Conservation (phyloP, 441 rosid genomes). For the Corymbia calophylla region DNA sequence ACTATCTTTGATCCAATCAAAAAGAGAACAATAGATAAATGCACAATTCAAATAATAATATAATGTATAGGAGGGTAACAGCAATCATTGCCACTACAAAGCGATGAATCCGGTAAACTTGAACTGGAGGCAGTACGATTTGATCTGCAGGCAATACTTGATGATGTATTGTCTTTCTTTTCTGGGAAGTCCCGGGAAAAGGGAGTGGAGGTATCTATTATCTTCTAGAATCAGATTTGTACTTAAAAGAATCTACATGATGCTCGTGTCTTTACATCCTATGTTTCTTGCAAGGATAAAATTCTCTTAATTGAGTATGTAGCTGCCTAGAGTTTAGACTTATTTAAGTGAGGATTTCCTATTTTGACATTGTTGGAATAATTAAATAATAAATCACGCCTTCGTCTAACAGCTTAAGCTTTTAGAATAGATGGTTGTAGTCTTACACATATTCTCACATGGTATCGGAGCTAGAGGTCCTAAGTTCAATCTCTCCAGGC, state of each 20-base stretch:
- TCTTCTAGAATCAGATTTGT: not conserved
- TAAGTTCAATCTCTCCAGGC: too few relatives aligned
- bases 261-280: not conserved
- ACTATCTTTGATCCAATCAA: not conserved
- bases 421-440: too few relatives aligned
- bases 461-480: too few relatives aligned
- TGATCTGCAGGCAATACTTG: constrained; percentile 62
- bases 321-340: not conserved
- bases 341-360: not conserved
- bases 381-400: too few relatives aligned
- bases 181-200: constrained; percentile 76
- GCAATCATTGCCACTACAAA: constrained; percentile 23
- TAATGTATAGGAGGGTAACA: not conserved
- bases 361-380: not conserved
- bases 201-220: constrained; percentile 65
- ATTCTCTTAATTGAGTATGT: not conserved
- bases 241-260: constrained; percentile 4
- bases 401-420: too few relatives aligned
- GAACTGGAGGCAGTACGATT: constrained; percentile 85
- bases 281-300: not conserved
- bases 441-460: too few relatives aligned
- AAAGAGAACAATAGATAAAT: not conserved
- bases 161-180: constrained; percentile 84
- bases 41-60: not conserved
- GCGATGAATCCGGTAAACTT: constrained; percentile 89